Conservation (phyloP, 768 basidiomycete species). For the Naematelia encephala region DNA sequence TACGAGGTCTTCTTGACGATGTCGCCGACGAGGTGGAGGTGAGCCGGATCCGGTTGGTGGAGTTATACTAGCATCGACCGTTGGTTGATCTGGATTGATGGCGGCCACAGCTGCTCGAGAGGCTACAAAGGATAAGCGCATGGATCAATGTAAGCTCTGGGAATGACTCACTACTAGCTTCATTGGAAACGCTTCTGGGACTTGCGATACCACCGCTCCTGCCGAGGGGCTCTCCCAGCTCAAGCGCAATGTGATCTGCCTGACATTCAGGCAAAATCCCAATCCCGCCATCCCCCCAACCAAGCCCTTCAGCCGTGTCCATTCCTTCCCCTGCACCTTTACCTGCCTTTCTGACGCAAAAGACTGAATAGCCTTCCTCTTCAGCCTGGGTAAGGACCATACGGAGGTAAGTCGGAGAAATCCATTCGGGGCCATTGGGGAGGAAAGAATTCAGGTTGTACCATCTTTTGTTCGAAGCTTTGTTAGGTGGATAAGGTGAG, state of each 20-base stretch:
- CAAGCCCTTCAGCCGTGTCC: slow-evolving; percentile 20
- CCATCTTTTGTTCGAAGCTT: slow-evolving; percentile 59
- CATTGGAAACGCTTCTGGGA: not conserved
- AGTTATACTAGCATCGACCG: slow-evolving; percentile 25
- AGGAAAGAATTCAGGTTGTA: slow-evolving; percentile 82
- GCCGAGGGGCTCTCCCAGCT: slow-evolving; percentile 69
- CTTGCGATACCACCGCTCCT: slow-evolving; percentile 18
- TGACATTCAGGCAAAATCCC: slow-evolving; percentile 69
- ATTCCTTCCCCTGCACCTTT: slow-evolving; percentile 13
- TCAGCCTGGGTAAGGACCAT: slow-evolving; percentile 87
- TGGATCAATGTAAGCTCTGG: too few species aligned
- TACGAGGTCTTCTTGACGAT: slow-evolving; percentile 33
- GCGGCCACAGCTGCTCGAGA: slow-evolving; percentile 5
- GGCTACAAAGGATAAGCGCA: too few species aligned
- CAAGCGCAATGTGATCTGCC: slow-evolving; percentile 59
- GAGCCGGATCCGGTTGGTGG: slow-evolving; percentile 21
- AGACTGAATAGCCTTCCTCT: slow-evolving; percentile 62
- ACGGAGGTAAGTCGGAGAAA: slow-evolving; percentile 74
- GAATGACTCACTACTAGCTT: slow-evolving; percentile 1
- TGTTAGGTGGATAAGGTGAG: slow-evolving; percentile 52
- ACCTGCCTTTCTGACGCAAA: slow-evolving; percentile 27
- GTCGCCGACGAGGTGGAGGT: slow-evolving; percentile 18
- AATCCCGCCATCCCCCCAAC: slow-evolving; percentile 64
- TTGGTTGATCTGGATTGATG: slow-evolving; percentile 26
- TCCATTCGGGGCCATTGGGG: slow-evolving; percentile 66